These are phyloP conservation scores for Mycena sp. DNA, from an alignment of 1,284 basidiomycete genomes.

Conservation along the genomic window DNA sequence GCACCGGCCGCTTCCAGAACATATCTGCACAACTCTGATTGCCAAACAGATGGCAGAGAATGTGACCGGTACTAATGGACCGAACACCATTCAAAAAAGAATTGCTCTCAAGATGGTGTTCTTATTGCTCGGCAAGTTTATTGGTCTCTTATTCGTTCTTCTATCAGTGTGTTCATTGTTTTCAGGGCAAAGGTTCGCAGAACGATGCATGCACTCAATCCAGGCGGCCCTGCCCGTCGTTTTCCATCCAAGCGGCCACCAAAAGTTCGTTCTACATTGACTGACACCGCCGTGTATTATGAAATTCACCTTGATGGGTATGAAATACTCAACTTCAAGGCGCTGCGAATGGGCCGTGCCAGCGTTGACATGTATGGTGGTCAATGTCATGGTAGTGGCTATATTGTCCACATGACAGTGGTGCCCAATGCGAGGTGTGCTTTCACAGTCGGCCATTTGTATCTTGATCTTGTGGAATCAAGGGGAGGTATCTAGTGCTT, in stretches of 20 bases:
- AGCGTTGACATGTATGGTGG: conserved; percentile 14
- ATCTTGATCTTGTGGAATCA: conserved; percentile 8
- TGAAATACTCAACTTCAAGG: too few species aligned
- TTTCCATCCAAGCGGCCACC: not conserved
- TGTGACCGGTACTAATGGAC: conserved; percentile 6
- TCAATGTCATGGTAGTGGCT: conserved; percentile 14
- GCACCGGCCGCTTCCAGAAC: not conserved
- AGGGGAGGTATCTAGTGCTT: not conserved
- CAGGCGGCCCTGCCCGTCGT: not conserved
- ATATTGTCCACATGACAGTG: not conserved
- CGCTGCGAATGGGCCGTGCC: conserved; percentile 4
- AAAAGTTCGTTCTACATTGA: not conserved
- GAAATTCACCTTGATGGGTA: conserved; percentile 20
- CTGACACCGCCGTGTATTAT: not conserved
- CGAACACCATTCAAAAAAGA: conserved; percentile 1
- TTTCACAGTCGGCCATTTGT: conserved; percentile 12
- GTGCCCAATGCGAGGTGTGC: conserved; percentile 16
- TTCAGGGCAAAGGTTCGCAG: not conserved
- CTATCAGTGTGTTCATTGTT: not conserved
- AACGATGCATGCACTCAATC: conserved; percentile 2
- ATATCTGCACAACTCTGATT: not conserved
- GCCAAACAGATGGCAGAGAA: conserved; percentile 10
- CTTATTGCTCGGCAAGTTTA: not conserved
- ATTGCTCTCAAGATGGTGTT: not conserved
- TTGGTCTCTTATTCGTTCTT: not conserved